Conservation (phyloP, 352 stramenopile genomes). For the Globisporangium rhizosaccharum region DNA sequence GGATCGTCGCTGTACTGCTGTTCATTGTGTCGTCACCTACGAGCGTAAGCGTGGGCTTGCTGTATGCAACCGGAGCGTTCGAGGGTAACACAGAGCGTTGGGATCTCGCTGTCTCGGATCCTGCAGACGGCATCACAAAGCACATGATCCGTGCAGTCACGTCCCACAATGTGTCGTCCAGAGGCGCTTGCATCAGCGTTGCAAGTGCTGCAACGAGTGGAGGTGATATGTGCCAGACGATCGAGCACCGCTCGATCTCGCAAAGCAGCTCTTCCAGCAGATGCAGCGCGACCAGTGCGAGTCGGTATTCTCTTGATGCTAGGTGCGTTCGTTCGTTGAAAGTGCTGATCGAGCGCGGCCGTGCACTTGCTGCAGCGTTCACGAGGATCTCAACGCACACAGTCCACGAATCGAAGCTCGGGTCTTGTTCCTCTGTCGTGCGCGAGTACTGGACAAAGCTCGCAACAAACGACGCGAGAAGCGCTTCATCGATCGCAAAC, state of each 20-base stretch:
- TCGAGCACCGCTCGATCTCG: slow-evolving; percentile 11
- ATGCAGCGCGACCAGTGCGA: slow-evolving; percentile 9
- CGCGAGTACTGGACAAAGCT: neutral
- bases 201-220: slow-evolving; percentile 29
- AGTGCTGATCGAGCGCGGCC: neutral
- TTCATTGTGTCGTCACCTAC: neutral
- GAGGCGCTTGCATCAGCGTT: slow-evolving; percentile 27
- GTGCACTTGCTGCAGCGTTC: slow-evolving; percentile 10
- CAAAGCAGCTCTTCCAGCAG: slow-evolving; percentile 42
- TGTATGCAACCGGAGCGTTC: neutral
- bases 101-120: neutral
- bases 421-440: neutral
- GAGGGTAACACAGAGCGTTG: neutral
- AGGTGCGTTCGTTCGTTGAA: neutral
- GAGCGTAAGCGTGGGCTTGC: neutral
- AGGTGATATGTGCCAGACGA: slow-evolving; percentile 29
- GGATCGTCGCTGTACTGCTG: neutral
- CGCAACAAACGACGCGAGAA: slow-evolving; percentile 4
- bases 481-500: neutral
- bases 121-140: slow-evolving; percentile 19
- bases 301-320: slow-evolving; percentile 2
- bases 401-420: slow-evolving; percentile 9
- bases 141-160: slow-evolving; percentile 34
- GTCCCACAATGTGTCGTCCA: slow-evolving; percentile 33
- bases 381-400: slow-evolving; percentile 34